These are phyloP conservation scores for Lactifluus subvellereus DNA, from an alignment of 768 basidiomycete genomes.

Conservation along the genomic window DNA sequence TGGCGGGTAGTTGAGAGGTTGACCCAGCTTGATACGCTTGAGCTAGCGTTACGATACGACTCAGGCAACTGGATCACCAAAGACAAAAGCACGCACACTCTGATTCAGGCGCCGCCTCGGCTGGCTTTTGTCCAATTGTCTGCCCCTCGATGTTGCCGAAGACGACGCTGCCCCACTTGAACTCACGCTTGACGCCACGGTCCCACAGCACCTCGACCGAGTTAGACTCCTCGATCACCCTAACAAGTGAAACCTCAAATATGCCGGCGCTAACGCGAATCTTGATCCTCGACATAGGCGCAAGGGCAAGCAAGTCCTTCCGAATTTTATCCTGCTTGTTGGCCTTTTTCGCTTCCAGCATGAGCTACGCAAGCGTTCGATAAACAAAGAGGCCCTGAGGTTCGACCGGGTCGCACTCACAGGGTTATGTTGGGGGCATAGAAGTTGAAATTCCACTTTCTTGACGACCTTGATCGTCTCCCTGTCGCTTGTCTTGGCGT, in stretches of 20 bases:
- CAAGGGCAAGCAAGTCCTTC: slow-evolving; percentile 62
- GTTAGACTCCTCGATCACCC: slow-evolving; percentile 60
- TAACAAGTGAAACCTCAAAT: slow-evolving; percentile 77
- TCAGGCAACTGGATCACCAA: slow-evolving; percentile 7
- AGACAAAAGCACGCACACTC: slow-evolving; percentile 38
- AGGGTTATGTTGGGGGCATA: slow-evolving; percentile 89
- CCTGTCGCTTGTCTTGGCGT: slow-evolving; percentile 30
- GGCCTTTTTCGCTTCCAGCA: slow-evolving; percentile 69
- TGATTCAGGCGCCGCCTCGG: slow-evolving; percentile 44
- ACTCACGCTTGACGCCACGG: slow-evolving; percentile 62
- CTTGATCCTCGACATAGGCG: slow-evolving; percentile 71
- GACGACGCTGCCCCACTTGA: slow-evolving; percentile 78
- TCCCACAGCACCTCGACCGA: slow-evolving; percentile 84
- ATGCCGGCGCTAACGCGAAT: slow-evolving; percentile 79
- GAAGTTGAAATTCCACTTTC: slow-evolving; percentile 67
- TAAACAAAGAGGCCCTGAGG: neutral
- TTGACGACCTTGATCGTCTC: slow-evolving; percentile 54
- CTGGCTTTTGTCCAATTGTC: slow-evolving; percentile 62
- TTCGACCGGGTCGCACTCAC: slow-evolving; percentile 42
- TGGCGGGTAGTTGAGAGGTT: neutral
- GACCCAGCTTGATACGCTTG: neutral
- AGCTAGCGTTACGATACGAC: neutral
- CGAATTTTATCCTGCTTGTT: slow-evolving; percentile 70
- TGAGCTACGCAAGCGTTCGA: slow-evolving; percentile 41
- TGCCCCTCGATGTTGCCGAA: slow-evolving; percentile 69